phyloP scores from a whole-genome alignment of 495 filamentous ascomycete species.

The Lepraria neglecta region DNA sequence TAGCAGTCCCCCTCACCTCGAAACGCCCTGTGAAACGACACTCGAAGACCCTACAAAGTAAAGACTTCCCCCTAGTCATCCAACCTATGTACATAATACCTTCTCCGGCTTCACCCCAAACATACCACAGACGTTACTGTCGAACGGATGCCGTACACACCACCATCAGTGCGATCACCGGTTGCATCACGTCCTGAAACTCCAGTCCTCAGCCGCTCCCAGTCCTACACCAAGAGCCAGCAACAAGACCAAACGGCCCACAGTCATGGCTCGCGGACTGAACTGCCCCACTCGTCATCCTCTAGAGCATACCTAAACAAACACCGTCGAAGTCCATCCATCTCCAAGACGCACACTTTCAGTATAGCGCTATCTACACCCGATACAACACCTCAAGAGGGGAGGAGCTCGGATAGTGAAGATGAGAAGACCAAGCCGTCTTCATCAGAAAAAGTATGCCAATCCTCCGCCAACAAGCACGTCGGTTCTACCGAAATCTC shows the following conservation, averaged over 20 bases:
- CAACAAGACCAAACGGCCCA: constrained; percentile 29
- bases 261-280: constrained; percentile 41
- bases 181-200: constrained; percentile 43
- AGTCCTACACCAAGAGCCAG: constrained; percentile 24
- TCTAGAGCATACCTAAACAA: constrained; percentile 69
- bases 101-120: neutral
- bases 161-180: constrained; percentile 64
- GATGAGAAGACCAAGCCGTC: constrained; percentile 69
- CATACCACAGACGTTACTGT: constrained; percentile 12
- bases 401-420: constrained; percentile 36
- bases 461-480: constrained; percentile 48
- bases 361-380: constrained; percentile 34
- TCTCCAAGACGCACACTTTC: constrained; percentile 36
- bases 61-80: neutral
- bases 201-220: constrained; percentile 19
- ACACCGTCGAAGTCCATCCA: constrained; percentile 59
- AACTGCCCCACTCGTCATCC: constrained; percentile 65
- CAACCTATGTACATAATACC: constrained; percentile 17
- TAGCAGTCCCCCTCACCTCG: neutral
- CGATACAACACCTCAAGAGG: constrained; percentile 41
- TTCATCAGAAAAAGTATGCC: constrained; percentile 62
- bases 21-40: neutral
- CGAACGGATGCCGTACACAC: constrained; percentile 75
- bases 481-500: constrained; percentile 9
- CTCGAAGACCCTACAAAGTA: neutral